Evolutionary conservation across 169 alveolate genomes (phyloP).

Genomic region (Condylostoma magnum): DNA sequence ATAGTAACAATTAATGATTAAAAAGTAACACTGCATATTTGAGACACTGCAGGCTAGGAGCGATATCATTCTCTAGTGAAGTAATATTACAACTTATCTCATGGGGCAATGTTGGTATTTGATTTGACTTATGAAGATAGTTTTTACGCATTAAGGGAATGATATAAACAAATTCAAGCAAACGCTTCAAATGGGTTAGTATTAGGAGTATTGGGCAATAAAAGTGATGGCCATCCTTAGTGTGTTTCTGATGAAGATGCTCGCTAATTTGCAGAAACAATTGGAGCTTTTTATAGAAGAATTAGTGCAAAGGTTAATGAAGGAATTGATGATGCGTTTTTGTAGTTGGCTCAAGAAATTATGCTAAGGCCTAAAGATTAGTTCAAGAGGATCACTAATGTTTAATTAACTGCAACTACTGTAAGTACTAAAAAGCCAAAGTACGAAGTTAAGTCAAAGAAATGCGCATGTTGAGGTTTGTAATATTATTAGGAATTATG

Average conservation of each 20-base stretch:
- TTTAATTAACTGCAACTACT: too few species aligned
- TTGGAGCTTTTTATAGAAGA: constrained; percentile 37
- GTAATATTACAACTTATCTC: constrained; percentile 60
- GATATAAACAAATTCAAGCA: constrained; percentile 53
- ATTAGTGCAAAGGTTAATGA: constrained; percentile 36
- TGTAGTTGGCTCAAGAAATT: constrained; percentile 29
- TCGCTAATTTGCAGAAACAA: constrained; percentile 27
- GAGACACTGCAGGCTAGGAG: constrained; percentile 76
- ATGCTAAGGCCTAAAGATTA: too few species aligned
- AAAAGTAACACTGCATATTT: constrained; percentile 44
- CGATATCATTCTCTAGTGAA: constrained; percentile 49
- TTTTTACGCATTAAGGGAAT: constrained; percentile 49
- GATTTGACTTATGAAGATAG: constrained; percentile 54
- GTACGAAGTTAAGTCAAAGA: too few species aligned
- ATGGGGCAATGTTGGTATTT: constrained; percentile 54
- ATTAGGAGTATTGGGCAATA: constrained; percentile 43
- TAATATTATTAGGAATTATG: too few species aligned
- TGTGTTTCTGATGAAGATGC: constrained; percentile 37
- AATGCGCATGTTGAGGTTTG: too few species aligned
- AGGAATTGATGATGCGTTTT: constrained; percentile 32
- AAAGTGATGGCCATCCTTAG: constrained; percentile 39
- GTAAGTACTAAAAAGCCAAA: too few species aligned
- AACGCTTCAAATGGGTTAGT: constrained; percentile 30
- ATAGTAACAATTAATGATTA: constrained; percentile 36
- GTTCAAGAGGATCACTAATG: too few species aligned